Evolutionary conservation across 352 stramenopile genomes (phyloP), one percentile per base, ranked within the genome.

Genomic region (Phytopythium ostracodes): DNA sequence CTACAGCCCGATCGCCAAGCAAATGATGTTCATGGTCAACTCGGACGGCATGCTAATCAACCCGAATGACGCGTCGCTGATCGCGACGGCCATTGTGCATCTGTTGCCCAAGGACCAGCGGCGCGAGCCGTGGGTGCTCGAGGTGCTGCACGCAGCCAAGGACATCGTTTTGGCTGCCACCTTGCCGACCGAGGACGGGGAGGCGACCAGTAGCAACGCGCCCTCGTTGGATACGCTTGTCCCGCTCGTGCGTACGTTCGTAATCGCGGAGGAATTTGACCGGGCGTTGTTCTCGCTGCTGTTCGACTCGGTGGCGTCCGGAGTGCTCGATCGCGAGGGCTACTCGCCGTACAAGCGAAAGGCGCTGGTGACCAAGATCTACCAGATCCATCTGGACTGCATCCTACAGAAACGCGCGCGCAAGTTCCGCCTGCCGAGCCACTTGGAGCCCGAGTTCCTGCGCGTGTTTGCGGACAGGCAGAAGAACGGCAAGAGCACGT

Each of bases 361-460:
- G 24, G 65, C 73, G 10, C 66, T 83, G 24, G 76, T 73, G 58
- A 67, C 70, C 18, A 84, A 84, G 64, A 62, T 89, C 63, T 90
- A 87, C 51, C 78, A 89, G 53, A 63, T 89, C 57, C 78, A 92
- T 57, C 27, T 92, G 29, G 80, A 92, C 46, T 87, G 81, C 33
- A 44, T 70, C 31, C 56, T 88, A 1, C 63, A 72, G 3, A 49
- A 60, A 8, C 76, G 78, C 54, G 12, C 56, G 9, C 49, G 56
- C 2, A 66, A 83, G 33, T 78, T 84, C 24, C 62, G 70, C n/a
- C 60, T 89, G 42, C 54, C 65, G 6, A 52, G 59, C 0, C 40
- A 65, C 24, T 12, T 79, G 18, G 40, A 67, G n/a, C 42, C 72
- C 11, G 71, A 83, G 50, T 88, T 72, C 60, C 75, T 73, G 36